These are phyloP conservation scores for Omphalotus guepiniiformis DNA, from an alignment of 768 basidiomycete species.

Conservation along the genomic window DNA sequence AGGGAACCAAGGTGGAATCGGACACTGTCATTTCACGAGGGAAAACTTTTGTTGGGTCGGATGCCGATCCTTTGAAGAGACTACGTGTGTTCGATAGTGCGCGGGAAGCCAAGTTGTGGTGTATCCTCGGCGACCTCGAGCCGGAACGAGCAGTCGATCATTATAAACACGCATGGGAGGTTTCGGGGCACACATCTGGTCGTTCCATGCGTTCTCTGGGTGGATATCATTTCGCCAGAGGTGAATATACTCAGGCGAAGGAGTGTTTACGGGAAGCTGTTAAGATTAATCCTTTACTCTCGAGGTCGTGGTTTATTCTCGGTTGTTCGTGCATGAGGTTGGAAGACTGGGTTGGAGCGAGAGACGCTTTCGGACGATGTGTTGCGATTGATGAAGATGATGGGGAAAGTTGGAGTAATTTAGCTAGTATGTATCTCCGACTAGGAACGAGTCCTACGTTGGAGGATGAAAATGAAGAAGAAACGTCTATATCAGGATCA, in stretches of 20 bases:
- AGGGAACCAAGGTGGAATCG: conserved; percentile 79
- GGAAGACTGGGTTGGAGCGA: conserved; percentile 82
- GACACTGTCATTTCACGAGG: conserved; percentile 63
- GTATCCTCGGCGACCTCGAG: conserved; percentile 90
- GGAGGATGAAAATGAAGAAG: conserved; percentile 26
- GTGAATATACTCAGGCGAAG: conserved; percentile 60
- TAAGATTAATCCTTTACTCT: conserved; percentile 81
- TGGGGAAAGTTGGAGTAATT: conserved; percentile 96
- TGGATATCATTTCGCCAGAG: conserved; percentile 70
- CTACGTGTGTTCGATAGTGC: conserved; percentile 39
- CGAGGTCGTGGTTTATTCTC: conserved; percentile 95
- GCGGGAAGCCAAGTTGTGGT: conserved; percentile 90
- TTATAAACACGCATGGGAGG: conserved; percentile 80
- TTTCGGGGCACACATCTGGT: conserved; percentile 78
- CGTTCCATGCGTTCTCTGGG: conserved; percentile 92
- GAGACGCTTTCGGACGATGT: conserved; percentile 79
- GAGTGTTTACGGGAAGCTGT: conserved; percentile 70
- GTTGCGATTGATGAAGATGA: conserved; percentile 94
- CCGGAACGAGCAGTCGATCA: conserved; percentile 62
- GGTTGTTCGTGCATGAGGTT: conserved; percentile 83
- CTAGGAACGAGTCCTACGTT: conserved; percentile 51
- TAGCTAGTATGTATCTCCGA: conserved; percentile 91
- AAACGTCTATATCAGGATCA: conserved; percentile 22
- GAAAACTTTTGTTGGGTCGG: conserved; percentile 42
- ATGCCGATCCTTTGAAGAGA: conserved; percentile 32